These are phyloP conservation scores for Desmodesmus armatus DNA, from an alignment of 139 green algal genomes.

Conservation along the genomic window DNA sequence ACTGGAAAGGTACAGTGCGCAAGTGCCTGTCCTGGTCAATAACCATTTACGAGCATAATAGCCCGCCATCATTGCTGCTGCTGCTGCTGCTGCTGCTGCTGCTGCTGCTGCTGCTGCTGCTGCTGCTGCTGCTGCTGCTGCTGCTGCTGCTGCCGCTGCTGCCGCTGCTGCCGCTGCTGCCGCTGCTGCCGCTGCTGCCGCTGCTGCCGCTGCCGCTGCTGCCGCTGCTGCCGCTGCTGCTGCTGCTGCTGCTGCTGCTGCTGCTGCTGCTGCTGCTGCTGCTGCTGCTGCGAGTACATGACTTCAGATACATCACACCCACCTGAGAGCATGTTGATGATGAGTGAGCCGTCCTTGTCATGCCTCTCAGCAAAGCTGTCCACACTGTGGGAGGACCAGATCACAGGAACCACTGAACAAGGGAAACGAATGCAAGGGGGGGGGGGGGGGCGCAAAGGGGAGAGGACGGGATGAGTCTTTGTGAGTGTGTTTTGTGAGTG, in stretches of 20 bases:
- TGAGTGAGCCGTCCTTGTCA: neutral
- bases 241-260: neutral
- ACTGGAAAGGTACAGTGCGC: neutral
- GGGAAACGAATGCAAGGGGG: neutral
- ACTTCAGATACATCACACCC: no score
- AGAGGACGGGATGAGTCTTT: neutral
- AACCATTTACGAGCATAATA: neutral
- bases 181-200: neutral
- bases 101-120: neutral
- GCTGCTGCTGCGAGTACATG: neutral
- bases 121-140: neutral
- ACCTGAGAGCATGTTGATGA: slow-evolving; percentile 28
- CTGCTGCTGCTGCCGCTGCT: neutral
- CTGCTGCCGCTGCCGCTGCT: neutral
- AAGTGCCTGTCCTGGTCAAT: neutral
- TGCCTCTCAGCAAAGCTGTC: neutral
- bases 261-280: neutral
- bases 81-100: neutral
- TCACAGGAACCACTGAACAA: slow-evolving; percentile 16
- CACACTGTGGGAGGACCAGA: slow-evolving; percentile 11
- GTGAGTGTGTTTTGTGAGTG: no score
- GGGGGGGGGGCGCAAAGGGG: neutral
- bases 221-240: neutral
- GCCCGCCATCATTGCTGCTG: neutral
- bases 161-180: neutral